Base-by-base conservation (phyloP, 225 moss, liverwort and hornwort genomes). In the Rhytidiadelphus loreus region DNA sequence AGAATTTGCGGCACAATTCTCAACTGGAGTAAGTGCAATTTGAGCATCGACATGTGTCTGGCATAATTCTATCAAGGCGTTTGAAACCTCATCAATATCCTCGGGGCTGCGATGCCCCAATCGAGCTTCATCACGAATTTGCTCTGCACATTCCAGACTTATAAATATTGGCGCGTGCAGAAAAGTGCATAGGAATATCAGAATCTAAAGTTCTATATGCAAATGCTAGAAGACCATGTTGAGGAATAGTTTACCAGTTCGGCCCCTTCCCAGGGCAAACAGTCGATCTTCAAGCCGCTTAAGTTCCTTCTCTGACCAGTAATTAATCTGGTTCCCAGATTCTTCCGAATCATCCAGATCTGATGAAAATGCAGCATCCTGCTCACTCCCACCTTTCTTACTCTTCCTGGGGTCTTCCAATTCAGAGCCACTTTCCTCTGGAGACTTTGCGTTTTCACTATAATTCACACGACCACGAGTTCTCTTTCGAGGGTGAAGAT, bases 401-500 rank as follows among this genome's bases (percentile, higher is more conserved):
- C 57, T 70, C 59, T 85, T 92, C 62, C 37, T 88, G 24, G 43
- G 74, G 25, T 87, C 82, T n/a, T 89, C 92, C 35, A 88, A 50
- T 83, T 94, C 95, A 32, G 87, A 80, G 77, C 81, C 74, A 83
- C 63, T 82, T 77, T 91, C 94, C 39, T 91, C 91, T 7, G 66
- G 46, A 63, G 91, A 55, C 71, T 92, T 93, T 3, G 74, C 88
- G 79, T 93, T 95, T 89, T 96, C 96, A 72, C 89, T 80, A 44
- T 96, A 97, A 85, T 97, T 93, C 55, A 97, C 93, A 24, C 93
- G 93, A 74, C 93, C 92, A 71, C 95, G 91, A 44, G 93, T 94
- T 88, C 95, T 91, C 86, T 95, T 95, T 56, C 94, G 93, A 35
- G 91, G 91, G 35, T 88, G 90, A 20, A 79, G 80, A 84, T 85